phyloP scores from a whole-genome alignment of 192 early-diverging fungal species.

The Lobosporangium transversale region DNA sequence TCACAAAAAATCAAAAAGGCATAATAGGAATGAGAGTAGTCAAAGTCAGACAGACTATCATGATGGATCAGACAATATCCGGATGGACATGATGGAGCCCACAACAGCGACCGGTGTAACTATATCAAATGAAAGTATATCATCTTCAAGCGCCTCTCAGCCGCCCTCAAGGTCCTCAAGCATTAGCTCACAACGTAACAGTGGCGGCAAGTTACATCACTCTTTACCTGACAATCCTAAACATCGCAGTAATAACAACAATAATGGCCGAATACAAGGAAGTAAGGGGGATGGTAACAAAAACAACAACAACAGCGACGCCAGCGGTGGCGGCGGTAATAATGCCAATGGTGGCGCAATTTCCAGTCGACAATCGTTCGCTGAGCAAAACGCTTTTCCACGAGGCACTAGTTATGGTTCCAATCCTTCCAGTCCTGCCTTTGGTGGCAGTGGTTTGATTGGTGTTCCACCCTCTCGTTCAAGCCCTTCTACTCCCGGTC shows the following conservation, averaged over 20 bases:
- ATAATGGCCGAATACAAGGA: constrained; percentile 13
- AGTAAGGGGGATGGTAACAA: too few species aligned
- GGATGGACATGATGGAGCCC: neutral
- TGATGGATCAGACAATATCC: neutral
- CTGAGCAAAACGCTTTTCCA: constrained; percentile 42
- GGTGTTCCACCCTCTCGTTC: neutral
- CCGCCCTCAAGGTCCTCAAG: neutral
- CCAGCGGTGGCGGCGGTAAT: constrained; percentile 4
- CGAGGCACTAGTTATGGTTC: constrained; percentile 2
- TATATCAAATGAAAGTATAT: neutral
- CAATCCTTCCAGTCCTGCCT: neutral
- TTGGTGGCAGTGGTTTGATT: neutral
- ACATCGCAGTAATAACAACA: neutral
- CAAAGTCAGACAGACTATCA: neutral
- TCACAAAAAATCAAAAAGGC: neutral
- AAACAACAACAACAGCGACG: neutral
- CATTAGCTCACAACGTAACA: neutral
- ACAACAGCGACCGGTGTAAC: constrained; percentile 10
- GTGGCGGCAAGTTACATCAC: neutral
- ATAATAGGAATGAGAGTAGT: neutral
- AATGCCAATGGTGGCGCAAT: neutral
- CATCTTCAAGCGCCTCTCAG: neutral
- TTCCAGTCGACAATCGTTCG: constrained; percentile 20
- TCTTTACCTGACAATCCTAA: constrained; percentile 7
- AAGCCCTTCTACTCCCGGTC: neutral